Base-by-base conservation (phyloP, 2,329 filamentous ascomycete genomes). In the Colletotrichum liaoningense region DNA sequence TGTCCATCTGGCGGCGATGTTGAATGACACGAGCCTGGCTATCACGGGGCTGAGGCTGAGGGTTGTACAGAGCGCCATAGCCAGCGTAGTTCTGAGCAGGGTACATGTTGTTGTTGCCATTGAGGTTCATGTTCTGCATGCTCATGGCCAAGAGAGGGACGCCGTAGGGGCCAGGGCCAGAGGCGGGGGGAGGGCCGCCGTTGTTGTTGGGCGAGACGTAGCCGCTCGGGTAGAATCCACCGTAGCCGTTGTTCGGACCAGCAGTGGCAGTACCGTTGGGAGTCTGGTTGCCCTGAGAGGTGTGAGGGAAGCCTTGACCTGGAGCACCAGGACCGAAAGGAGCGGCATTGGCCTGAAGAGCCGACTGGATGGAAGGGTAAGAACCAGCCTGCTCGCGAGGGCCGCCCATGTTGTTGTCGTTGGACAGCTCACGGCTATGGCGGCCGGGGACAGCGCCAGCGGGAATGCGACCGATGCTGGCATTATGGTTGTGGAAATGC, bases 401-500 rank as follows among this genome's bases (percentile, higher is more conserved):
- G 35, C 80, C 80, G 58, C 79, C 79, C 65, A 82, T 77, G 75
- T 80, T 82, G 75, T 79, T 84, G 69, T 89, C 88, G 52, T 83
- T 83, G 12, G 92, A 91, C 30, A 95, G 84, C 80, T 96, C 93
- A 71, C 94, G 92, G 81, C 88, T 93, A 80, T 95, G 93, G 74
- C 93, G 92, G 78, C 90, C 90, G 69, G 88, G 88, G 66, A 93
- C 83, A 24, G 88, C 90, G 69, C 91, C 91, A 57, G 89, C 87
- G 38, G 94, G 94, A 79, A 95, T 94, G 67, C 94, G 93, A 65
- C 95, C 94, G 73, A 97, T 88, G 81, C 91, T 97, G 49, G 93
- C 92, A 81, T 95, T 96, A 84, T 96, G 94, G 77, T 95, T 91
- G 80, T 94, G 93, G 65, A 91, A 88, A 76, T 91, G 89, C 82